Percentiles rank a stretch among this genome's conserved stretches.
Conservation (phyloP, 306 rosid genomes). For the Begonia masoniana region DNA sequence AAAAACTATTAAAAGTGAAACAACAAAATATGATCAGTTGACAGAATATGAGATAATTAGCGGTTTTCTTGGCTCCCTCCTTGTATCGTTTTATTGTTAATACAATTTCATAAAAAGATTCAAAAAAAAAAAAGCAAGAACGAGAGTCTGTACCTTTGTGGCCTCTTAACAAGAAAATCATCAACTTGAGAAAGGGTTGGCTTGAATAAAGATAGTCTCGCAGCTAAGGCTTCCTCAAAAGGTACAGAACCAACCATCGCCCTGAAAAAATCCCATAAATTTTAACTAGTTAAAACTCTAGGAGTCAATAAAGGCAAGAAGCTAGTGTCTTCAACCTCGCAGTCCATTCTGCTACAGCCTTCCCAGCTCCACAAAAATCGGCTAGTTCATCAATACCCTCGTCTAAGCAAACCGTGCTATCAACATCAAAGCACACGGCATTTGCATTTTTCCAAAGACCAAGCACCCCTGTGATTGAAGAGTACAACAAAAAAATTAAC, state of each 20-base stretch:
- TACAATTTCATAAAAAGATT: no score
- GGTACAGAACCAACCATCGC: constrained; percentile 98
- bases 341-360: constrained; percentile 93
- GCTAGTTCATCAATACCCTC: constrained; percentile 97
- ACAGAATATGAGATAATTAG: neutral
- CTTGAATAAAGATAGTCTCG: constrained; percentile 71
- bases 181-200: constrained; percentile 73
- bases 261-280: constrained; percentile 25
- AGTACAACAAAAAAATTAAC: no score
- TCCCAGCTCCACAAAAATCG: constrained; percentile 91
- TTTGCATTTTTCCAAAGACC: constrained; percentile 43
- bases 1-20: neutral
- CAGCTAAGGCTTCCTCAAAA: constrained; percentile 91
- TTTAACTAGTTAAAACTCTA: constrained; percentile 15
- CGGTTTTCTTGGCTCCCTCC: no score
- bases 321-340: constrained; percentile 39
- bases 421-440: constrained; percentile 53
- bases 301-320: constrained; percentile 1
- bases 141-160: constrained; percentile 46
- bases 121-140: neutral
- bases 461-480: constrained; percentile 17
- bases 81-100: no score
- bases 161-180: constrained; percentile 64
- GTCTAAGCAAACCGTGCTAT: constrained; percentile 67
- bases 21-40: neutral